These are phyloP conservation scores for Phytophthora melonis DNA, from an alignment of 352 stramenopile genomes.

Conservation along the genomic window DNA sequence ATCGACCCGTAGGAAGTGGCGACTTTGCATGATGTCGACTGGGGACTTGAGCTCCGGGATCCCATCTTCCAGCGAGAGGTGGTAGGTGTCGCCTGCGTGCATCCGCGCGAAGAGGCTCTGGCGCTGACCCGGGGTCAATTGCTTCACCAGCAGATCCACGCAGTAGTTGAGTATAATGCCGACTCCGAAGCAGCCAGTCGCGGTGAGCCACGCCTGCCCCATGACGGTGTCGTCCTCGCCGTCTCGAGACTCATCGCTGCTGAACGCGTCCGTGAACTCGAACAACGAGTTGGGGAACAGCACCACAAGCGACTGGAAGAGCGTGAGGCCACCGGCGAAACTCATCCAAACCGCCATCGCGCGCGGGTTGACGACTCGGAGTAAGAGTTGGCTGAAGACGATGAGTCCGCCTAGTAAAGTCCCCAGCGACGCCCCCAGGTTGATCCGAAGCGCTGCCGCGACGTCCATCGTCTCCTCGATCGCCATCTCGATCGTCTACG, in stretches of 20 bases:
- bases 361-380: constrained; percentile 56
- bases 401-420: constrained; percentile 65
- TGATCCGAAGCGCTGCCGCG: constrained; percentile 49
- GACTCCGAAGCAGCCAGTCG: constrained; percentile 87
- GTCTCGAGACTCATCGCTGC: constrained; percentile 20
- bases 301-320: constrained; percentile 80
- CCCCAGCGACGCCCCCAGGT: constrained; percentile 48
- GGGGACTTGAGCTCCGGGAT: constrained; percentile 39
- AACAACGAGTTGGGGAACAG: constrained; percentile 62
- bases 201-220: constrained; percentile 71
- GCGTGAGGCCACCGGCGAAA: constrained; percentile 63
- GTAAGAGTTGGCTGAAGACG: constrained; percentile 58
- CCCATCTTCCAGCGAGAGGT: constrained; percentile 26
- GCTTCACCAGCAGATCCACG: constrained; percentile 51
- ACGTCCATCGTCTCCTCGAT: constrained; percentile 33
- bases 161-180: constrained; percentile 71
- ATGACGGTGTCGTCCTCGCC: constrained; percentile 22
- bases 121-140: constrained; percentile 38
- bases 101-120: constrained; percentile 29
- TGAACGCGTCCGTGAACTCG: constrained; percentile 41
- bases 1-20: constrained; percentile 38
- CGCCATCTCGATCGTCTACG: constrained; percentile 8
- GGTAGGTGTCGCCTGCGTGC: constrained; percentile 24
- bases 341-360: constrained; percentile 62
- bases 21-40: constrained; percentile 23